Conservation (phyloP, 2,329 filamentous ascomycete species). For the Leptographium radiaticola region DNA sequence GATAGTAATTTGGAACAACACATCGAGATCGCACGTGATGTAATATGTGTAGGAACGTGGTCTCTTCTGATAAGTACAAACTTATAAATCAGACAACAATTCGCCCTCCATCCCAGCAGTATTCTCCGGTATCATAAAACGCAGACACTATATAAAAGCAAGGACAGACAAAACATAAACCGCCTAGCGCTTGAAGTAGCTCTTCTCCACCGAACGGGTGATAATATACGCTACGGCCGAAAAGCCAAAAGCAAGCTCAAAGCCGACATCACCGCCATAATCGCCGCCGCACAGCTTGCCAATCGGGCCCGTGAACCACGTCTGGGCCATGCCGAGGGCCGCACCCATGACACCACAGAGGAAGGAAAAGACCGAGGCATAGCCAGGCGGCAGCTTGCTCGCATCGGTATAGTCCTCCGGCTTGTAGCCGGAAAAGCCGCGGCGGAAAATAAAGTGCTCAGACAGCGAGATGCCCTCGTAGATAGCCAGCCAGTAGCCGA, state of each 20-base stretch:
- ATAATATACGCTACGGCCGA: conserved; percentile 33
- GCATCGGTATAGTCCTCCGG: conserved; percentile 32
- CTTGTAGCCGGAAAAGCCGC: conserved; percentile 26
- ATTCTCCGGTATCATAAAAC: too few species aligned
- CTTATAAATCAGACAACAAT: too few species aligned
- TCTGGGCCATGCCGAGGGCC: conserved; percentile 46
- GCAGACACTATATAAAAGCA: background rate
- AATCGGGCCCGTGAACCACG: conserved; percentile 49
- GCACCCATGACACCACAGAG: conserved; percentile 28
- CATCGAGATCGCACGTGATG: too few species aligned
- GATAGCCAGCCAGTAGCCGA: conserved; percentile 29
- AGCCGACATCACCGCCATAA: conserved; percentile 40
- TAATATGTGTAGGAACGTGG: too few species aligned
- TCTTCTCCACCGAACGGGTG: conserved; percentile 31
- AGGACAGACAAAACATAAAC: background rate
- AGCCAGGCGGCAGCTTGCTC: conserved; percentile 23
- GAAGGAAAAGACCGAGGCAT: conserved; percentile 18
- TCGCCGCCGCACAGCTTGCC: conserved; percentile 37
- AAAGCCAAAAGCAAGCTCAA: conserved; percentile 43
- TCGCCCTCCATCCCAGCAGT: too few species aligned
- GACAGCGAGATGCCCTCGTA: conserved; percentile 29
- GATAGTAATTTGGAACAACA: too few species aligned
- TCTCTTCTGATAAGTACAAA: too few species aligned
- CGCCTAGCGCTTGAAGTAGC: conserved; percentile 21
- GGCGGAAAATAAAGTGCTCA: conserved; percentile 28